phyloP scores from a whole-genome alignment of 164 flowering plant species.

The Vitis cinerea region DNA sequence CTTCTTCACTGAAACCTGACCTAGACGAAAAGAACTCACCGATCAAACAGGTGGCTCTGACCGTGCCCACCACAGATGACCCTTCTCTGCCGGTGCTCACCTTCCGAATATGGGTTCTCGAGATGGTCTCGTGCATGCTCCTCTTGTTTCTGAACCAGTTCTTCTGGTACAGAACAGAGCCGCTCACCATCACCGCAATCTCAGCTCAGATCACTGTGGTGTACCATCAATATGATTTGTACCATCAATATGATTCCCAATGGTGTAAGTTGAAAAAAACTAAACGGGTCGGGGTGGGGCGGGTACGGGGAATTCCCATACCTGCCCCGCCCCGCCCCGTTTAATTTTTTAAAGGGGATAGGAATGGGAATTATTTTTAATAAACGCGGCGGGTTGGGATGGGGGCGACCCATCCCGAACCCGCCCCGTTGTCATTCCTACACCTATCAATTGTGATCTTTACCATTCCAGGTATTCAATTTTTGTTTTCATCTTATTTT shows the following conservation, averaged over 20 bases:
- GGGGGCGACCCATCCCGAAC: no score
- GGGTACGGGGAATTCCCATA: no score
- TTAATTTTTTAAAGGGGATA: no score
- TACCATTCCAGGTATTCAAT: conserved; percentile 57
- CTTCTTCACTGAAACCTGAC: conserved; percentile 3
- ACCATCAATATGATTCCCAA: no score
- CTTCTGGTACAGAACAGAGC: conserved; percentile 88
- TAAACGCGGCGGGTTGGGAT: no score
- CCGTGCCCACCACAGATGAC: conserved; percentile 80
- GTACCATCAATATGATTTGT: no score
- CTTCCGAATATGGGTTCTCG: conserved; percentile 87
- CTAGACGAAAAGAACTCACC: conserved; percentile 43
- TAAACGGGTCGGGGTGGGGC: no score
- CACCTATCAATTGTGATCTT: conserved; percentile 61
- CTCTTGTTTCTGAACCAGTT: conserved; percentile 91
- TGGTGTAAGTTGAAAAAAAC: no score
- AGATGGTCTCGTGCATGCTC: conserved; percentile 57
- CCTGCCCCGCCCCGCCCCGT: no score
- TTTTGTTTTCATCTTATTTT: not conserved
- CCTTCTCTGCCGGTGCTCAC: conserved; percentile 73
- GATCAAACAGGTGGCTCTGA: conserved; percentile 71
- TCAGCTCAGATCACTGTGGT: conserved; percentile 94
- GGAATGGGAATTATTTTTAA: no score
- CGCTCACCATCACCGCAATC: conserved; percentile 68
- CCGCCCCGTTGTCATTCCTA: not conserved